Conservation (phyloP, 768 basidiomycete species). For the Suillus sp. region DNA sequence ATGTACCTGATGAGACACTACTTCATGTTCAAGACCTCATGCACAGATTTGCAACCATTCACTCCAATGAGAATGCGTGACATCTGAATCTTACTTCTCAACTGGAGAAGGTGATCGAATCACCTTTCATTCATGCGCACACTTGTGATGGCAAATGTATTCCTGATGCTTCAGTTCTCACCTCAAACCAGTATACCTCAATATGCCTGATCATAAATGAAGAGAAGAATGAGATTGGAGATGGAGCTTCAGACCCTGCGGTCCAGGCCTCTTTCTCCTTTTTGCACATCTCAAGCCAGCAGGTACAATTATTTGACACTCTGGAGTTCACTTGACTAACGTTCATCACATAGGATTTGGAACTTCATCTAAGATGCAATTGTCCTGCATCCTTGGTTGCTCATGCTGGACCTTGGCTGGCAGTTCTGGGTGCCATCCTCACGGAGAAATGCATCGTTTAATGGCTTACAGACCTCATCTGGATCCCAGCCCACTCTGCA, state of each 20-base stretch:
- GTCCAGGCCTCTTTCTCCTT: conserved; percentile 32
- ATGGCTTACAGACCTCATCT: conserved; percentile 37
- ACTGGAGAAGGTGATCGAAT: conserved; percentile 8
- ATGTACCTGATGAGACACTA: not conserved
- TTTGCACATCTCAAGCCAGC: conserved; percentile 14
- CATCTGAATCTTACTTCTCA: not conserved
- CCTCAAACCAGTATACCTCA: not conserved
- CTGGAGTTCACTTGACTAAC: not conserved
- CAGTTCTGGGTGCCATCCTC: conserved; percentile 35
- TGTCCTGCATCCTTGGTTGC: conserved; percentile 36
- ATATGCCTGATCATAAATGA: conserved; percentile 22
- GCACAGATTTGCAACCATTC: conserved; percentile 18
- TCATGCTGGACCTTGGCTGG: conserved; percentile 32
- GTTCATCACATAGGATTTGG: conserved; percentile 11
- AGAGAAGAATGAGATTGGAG: conserved; percentile 30
- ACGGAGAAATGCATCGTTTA: conserved; percentile 33
- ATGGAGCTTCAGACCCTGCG: conserved; percentile 33
- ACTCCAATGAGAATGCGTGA: conserved; percentile 5
- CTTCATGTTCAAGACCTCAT: conserved; percentile 21
- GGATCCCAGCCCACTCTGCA: too few species aligned
- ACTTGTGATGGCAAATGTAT: not conserved
- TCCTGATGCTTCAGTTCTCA: conserved; percentile 12
- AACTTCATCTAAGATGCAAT: conserved; percentile 17
- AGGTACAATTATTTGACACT: conserved; percentile 7
- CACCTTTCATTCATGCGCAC: not conserved